Evolutionary conservation across 2,329 filamentous ascomycete species (phyloP), one percentile per base, ranked within the genome.

Genomic region (Tolypocladium amazonense): DNA sequence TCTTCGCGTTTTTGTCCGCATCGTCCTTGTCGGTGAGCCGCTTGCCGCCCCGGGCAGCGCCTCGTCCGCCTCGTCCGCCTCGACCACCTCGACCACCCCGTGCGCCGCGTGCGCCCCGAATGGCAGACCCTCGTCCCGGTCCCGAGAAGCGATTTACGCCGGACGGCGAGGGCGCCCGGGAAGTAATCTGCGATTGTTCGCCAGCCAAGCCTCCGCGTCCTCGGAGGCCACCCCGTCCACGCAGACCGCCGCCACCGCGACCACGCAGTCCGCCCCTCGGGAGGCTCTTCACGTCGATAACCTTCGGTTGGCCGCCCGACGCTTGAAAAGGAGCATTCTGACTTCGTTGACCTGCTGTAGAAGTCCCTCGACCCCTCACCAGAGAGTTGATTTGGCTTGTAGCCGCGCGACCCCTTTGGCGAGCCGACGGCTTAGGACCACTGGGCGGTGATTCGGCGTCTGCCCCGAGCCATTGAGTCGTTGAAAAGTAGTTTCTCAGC

Each of bases 231-330:
- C 56, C 65, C 15, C 67, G 61, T 5, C 66, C 66, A 15, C 64
- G 61, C 20, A 66, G 60, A 15, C 67, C 67, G n/a, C 68, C 69
- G 52, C 67, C 67, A 14, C 68, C 69, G 52, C 67, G 64, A 25
- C 68, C 66, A 25, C 69, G 64, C 23, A 67, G 56, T 4, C 67
- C 65, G 25, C 72, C 70, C 41, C 68, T 62, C 8, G 73, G 75
- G 15, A 78, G 66, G 59, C 67, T 76, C 59, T 68, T 71, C 59
- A 78, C 65, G 59, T 76, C 74, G 55, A 79, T 69, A 20, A 78
- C 66, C 60, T 71, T 75, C 30, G 72, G 70, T 41, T 63, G 62
- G 18, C 65, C 64, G 20, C 50, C 47, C 23, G 60, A 33, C 35
- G 63, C 56, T 7, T 57, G 60, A 38, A 47, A 37, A 33, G 50